Base-by-base conservation (phyloP, 495 filamentous ascomycete species). In the Xylaria nigripes region DNA sequence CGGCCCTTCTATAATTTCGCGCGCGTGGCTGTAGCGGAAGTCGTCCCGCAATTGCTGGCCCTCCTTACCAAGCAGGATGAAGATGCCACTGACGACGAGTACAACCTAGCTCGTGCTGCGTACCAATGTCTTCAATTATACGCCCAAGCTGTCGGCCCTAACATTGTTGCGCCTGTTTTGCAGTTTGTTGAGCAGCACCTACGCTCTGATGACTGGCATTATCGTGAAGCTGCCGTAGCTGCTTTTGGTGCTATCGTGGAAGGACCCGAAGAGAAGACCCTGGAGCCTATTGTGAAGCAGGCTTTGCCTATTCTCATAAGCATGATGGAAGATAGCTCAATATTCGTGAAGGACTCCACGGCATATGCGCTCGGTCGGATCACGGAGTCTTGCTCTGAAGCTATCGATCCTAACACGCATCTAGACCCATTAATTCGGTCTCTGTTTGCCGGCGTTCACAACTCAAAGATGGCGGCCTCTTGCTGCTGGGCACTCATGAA, bases 401-500 rank as follows among this genome's bases (percentile, higher is more conserved):
- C 91, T 29, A 90, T 98, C 58, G 93, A 97, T 68, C 84, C 88
- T 25, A 69, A 77, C 56, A 72, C 83, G 55, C 89, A 96, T 69
- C 80, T 98, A 8, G 85, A 89, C 52, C 80, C 84, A 21, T 75
- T 98, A 47, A 89, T 97, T 59, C 78, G 78, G 29, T 85, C 90
- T 50, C 81, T 98, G n/a, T 97, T 98, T 71, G 82, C 81, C 43
- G 93, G 92, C 43, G 80, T 90, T 48, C 94, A 87, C 73, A 92
- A 87, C 66, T 85, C 92, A 40, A 96, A 95, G 77, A 97, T 98
- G 83, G 93, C 93, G 42, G 84, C 86, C 53, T 97, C 94, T 18
- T 97, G 94, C 81, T 98, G 93, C 73, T 97, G 94, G 92, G 90
- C 93, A 32, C 72, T 98, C 56, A 98, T 98, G 91, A 98, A 96